phyloP scores from a whole-genome alignment of 2,329 filamentous ascomycete genomes.

The Calonectria pteridis region DNA sequence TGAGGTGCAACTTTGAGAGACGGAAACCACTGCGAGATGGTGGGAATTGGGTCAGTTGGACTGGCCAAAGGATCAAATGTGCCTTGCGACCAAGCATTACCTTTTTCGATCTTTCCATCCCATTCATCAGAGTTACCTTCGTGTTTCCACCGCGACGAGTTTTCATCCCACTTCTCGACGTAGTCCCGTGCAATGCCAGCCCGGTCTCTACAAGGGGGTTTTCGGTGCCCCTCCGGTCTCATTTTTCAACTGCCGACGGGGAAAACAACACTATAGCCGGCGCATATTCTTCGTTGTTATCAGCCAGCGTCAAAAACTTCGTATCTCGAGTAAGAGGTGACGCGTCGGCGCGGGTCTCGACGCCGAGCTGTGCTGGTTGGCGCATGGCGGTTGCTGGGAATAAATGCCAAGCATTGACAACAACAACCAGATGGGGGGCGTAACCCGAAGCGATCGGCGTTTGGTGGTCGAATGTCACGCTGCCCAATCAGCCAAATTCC shows the following conservation, averaged over 20 bases:
- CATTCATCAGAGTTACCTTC: neutral
- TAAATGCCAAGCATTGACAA: neutral
- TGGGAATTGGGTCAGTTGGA: neutral
- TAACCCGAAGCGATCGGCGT: neutral
- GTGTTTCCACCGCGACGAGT: neutral
- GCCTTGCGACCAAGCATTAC: neutral
- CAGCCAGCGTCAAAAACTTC: neutral
- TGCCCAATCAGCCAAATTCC: constrained; percentile 2
- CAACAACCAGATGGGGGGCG: neutral
- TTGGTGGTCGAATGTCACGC: neutral
- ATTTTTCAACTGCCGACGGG: neutral
- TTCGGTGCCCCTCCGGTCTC: neutral
- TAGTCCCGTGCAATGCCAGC: neutral
- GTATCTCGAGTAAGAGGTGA: neutral
- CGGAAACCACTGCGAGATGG: neutral
- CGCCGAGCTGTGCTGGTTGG: neutral
- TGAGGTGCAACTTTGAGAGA: neutral
- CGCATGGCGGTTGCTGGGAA: neutral
- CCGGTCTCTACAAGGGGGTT: neutral
- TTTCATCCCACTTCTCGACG: neutral
- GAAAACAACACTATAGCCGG: neutral
- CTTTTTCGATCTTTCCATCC: neutral
- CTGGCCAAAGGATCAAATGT: neutral
- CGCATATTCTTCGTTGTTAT: neutral
- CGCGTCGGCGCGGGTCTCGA: neutral